Evolutionary conservation across 495 filamentous ascomycete genomes (phyloP), one percentile per base, ranked within the genome.

Genomic region (Bathelium albidoporum): DNA sequence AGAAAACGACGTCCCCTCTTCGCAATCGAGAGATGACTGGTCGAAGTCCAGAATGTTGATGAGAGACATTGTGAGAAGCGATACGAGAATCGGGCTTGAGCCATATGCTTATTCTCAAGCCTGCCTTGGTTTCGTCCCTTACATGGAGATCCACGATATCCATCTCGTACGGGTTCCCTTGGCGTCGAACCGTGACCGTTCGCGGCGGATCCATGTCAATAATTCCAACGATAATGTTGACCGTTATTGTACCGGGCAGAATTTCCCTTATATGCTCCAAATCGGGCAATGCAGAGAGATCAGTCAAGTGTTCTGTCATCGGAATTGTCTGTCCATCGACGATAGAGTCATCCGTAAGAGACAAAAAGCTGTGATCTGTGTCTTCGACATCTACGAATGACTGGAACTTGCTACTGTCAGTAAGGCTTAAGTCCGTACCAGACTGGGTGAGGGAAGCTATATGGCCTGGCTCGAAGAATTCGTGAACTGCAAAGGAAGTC

Each of bases 91-190:
- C 49, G 5, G 71, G 65, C 2, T 79, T 73, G 16, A 95, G 77
- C 93, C 93, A 97, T 66, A 96, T 87, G 31, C 87, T 93, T 64
- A 97, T 76, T 14, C 79, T 82, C 72, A 97, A 95, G 16, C 89
- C 89, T 14, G 88, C 85, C 59, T 80, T 83, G 1, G 90, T 94
- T 62, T 96, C 90, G 70, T 97, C 93, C 14, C 88, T 91, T 1
- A 96, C 89, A 1, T 91, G 79, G 4, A 95, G 72, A 69, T 95
- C 90, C 36, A 91, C 75, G 0, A 95, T 79, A 36, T 87, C 79
- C 53, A 86, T 79, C 20, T 64, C 60, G 20, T 67, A 61, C 52
- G 75, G 74, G 63, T 75, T 77, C 0, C 69, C 63, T 0, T 81
- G 81, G 1, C 75, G 67, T 12, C 82, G 80, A 69, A 81, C 79